Conservation (phyloP, 2,329 filamentous ascomycete species). For the Aureobasidium melanogenum region DNA sequence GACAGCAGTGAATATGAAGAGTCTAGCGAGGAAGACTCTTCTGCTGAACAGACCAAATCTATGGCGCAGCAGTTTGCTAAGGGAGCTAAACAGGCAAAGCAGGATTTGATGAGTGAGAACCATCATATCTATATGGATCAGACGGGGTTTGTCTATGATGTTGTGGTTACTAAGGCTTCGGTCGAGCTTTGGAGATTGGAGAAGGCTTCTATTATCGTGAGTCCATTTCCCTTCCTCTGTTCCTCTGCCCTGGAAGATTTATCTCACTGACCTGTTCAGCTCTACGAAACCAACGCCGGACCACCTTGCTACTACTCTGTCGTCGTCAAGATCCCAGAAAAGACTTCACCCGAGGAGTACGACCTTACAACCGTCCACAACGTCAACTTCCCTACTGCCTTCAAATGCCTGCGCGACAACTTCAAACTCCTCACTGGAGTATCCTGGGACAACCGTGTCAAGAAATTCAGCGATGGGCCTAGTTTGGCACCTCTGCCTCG, state of each 20-base stretch:
- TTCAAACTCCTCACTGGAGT: slow-evolving; percentile 33
- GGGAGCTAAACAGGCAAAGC: slow-evolving; percentile 20
- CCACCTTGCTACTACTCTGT: slow-evolving; percentile 54
- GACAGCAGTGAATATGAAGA: neutral
- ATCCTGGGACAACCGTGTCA: slow-evolving; percentile 33
- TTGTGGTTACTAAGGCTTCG: slow-evolving; percentile 49
- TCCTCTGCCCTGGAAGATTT: neutral
- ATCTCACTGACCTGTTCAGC: slow-evolving; percentile 37
- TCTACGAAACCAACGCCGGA: slow-evolving; percentile 55
- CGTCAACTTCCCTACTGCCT: slow-evolving; percentile 26
- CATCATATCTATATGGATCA: slow-evolving; percentile 57
- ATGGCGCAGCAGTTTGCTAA: slow-evolving; percentile 17
- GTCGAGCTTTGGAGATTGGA: slow-evolving; percentile 44
- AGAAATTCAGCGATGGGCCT: neutral
- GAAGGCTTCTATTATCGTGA: slow-evolving; percentile 51
- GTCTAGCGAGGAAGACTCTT: neutral
- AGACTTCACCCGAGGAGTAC: slow-evolving; percentile 10
- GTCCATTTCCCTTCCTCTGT: slow-evolving; percentile 18
- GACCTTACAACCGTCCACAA: neutral
- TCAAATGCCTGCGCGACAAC: slow-evolving; percentile 28
- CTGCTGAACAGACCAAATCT: neutral
- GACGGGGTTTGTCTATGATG: slow-evolving; percentile 54
- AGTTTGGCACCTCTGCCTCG: neutral
- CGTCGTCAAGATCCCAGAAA: slow-evolving; percentile 29
- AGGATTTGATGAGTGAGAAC: slow-evolving; percentile 34